phyloP scores from a whole-genome alignment of 139 green algal genomes.

The Chlorella sp. region DNA sequence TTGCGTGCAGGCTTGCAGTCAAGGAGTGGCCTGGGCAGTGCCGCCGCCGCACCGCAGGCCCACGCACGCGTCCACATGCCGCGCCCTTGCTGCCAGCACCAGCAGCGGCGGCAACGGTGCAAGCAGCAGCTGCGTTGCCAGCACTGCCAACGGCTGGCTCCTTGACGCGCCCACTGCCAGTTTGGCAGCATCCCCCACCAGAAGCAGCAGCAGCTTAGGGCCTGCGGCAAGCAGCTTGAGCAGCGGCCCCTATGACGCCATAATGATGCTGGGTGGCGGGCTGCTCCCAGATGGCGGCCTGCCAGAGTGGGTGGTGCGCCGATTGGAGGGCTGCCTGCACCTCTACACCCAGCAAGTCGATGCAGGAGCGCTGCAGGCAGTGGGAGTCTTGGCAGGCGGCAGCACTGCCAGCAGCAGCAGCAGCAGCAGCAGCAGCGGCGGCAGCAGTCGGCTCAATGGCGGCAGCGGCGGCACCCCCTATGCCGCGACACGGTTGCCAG shows the following conservation, averaged over 20 bases:
- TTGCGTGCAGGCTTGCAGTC: too few species aligned
- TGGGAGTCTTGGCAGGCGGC: neutral
- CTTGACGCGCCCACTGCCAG: neutral
- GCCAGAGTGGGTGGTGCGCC: slow-evolving; percentile 57
- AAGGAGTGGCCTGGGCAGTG: neutral
- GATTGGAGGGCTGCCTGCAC: slow-evolving; percentile 50
- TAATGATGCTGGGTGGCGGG: slow-evolving; percentile 60
- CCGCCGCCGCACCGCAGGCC: neutral
- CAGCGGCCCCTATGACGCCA: slow-evolving; percentile 29
- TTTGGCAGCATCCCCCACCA: neutral
- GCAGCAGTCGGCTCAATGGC: neutral
- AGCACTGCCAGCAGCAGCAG: neutral
- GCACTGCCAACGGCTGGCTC: neutral
- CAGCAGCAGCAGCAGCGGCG: slow-evolving; percentile 17
- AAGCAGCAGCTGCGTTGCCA: neutral
- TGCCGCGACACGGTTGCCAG: neutral
- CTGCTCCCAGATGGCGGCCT: slow-evolving; percentile 53
- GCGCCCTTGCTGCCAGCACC: neutral
- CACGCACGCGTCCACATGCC: neutral
- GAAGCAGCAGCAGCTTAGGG: neutral
- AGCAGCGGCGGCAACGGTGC: neutral
- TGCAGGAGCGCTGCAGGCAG: neutral
- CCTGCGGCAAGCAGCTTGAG: neutral
- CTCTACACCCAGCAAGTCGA: slow-evolving; percentile 24
- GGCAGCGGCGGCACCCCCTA: neutral